A percentile compares a stretch with the other conserved stretches of the same genome.
Conservation (phyloP, 441 rosid genomes). For the Melastoma candidum region DNA sequence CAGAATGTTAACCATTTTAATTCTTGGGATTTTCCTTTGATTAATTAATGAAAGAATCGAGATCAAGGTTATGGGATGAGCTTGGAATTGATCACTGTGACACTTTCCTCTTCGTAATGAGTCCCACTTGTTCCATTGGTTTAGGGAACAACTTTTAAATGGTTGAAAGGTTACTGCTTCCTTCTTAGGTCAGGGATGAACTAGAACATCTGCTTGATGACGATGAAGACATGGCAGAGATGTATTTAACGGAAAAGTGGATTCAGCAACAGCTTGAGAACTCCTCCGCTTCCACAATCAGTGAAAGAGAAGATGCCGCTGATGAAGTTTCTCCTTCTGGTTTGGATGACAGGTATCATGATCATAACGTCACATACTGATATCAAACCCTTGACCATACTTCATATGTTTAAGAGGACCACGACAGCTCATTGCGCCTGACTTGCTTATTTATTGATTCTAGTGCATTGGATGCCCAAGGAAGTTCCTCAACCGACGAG, state of each 20-base stretch:
- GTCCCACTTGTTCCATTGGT: too few species aligned
- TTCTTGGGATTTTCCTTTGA: too few species aligned
- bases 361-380: conserved; percentile 7
- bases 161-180: too few species aligned
- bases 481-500: conserved; percentile 24
- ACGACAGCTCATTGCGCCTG: conserved; percentile 5
- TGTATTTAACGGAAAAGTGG: conserved; percentile 80
- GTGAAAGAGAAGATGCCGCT: conserved; percentile 39
- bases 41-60: too few species aligned
- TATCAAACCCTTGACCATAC: background rate
- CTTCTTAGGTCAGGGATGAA: conserved; percentile 64
- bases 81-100: too few species aligned
- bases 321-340: conserved; percentile 40
- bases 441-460: conserved; percentile 6
- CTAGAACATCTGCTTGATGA: conserved; percentile 81
- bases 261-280: conserved; percentile 44
- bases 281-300: conserved; percentile 47
- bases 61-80: too few species aligned
- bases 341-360: conserved; percentile 44
- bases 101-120: too few species aligned
- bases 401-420: background rate
- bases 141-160: conserved; percentile 1
- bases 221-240: conserved; percentile 93
- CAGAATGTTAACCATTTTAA: too few species aligned
- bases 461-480: conserved; percentile 37